phyloP scores from a whole-genome alignment of 257 asterid species.

The Lantana camara region DNA sequence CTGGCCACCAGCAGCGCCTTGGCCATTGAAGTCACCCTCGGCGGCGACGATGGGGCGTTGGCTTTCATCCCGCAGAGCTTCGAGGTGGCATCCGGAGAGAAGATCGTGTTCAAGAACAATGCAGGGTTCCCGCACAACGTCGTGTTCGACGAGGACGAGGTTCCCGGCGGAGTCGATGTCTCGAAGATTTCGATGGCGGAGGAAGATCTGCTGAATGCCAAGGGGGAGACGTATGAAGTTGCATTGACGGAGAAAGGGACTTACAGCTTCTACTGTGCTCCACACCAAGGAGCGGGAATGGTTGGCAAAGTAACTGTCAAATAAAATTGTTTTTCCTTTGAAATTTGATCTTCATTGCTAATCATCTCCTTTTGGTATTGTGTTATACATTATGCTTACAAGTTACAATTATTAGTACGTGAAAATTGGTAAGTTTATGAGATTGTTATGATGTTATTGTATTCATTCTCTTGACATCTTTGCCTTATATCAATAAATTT shows the following conservation, averaged over 20 bases:
- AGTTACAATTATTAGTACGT: neutral
- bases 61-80: slow-evolving; percentile 59
- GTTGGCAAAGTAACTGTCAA: slow-evolving; percentile 75
- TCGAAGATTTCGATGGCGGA: slow-evolving; percentile 71
- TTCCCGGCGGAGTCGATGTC: slow-evolving; percentile 79
- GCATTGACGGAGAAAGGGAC: slow-evolving; percentile 80
- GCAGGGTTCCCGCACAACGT: slow-evolving; percentile 91
- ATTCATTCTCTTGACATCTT: neutral
- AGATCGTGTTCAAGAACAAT: slow-evolving; percentile 74
- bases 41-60: slow-evolving; percentile 54
- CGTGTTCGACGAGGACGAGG: slow-evolving; percentile 79
- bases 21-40: slow-evolving; percentile 68
- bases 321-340: slow-evolving; percentile 17
- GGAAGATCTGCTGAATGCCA: slow-evolving; percentile 60
- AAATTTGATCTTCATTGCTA: neutral
- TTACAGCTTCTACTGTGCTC: slow-evolving; percentile 81
- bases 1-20: slow-evolving; percentile 69
- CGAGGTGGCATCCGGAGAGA: slow-evolving; percentile 71
- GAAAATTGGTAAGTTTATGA: slow-evolving; percentile 26
- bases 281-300: slow-evolving; percentile 91
- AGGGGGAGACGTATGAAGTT: slow-evolving; percentile 67
- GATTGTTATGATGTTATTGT: slow-evolving; percentile 19
- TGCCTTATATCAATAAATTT: no score
- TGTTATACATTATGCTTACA: neutral
- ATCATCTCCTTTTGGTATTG: slow-evolving; percentile 29